These are phyloP conservation scores for Sclerotinia spermophila DNA, from an alignment of 2,329 filamentous ascomycete genomes.

Conservation along the genomic window DNA sequence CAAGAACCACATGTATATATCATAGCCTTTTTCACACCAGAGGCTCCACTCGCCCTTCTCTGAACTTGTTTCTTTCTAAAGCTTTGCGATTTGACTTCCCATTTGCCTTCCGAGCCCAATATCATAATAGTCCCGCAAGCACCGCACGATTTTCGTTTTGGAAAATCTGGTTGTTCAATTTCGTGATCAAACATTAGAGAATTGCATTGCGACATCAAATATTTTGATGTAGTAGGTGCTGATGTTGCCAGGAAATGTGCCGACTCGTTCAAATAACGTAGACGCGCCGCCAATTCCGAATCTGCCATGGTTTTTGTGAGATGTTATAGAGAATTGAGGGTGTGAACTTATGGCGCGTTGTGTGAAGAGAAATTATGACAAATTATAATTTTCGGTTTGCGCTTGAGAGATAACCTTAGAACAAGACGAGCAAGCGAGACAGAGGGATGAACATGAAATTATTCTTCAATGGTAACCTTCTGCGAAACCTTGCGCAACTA, in stretches of 20 bases:
- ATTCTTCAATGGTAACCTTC: not conserved
- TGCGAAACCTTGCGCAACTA: not conserved
- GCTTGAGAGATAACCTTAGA: not conserved
- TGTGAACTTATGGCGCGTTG: constrained; percentile 15
- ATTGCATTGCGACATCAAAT: constrained; percentile 54
- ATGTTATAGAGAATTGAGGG: not conserved
- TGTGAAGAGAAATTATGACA: not conserved
- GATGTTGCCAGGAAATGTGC: constrained; percentile 53
- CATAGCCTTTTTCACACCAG: constrained; percentile 22
- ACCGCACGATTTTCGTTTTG: constrained; percentile 53
- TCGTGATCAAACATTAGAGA: constrained; percentile 48
- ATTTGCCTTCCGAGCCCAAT: constrained; percentile 40
- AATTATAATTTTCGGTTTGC: constrained; percentile 4
- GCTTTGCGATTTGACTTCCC: constrained; percentile 21
- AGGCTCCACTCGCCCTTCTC: constrained; percentile 10
- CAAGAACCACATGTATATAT: constrained; percentile 35
- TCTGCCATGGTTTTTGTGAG: constrained; percentile 26
- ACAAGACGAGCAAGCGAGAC: not conserved
- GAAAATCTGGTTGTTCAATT: constrained; percentile 44
- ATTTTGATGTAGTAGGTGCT: constrained; percentile 55
- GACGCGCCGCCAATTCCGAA: constrained; percentile 33
- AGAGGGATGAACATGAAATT: not conserved
- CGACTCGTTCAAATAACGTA: constrained; percentile 50
- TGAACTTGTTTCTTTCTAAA: not conserved
- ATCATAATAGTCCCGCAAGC: constrained; percentile 61